Base-by-base conservation (phyloP, 1,284 basidiomycete genomes). In the Puccinia triticina region DNA sequence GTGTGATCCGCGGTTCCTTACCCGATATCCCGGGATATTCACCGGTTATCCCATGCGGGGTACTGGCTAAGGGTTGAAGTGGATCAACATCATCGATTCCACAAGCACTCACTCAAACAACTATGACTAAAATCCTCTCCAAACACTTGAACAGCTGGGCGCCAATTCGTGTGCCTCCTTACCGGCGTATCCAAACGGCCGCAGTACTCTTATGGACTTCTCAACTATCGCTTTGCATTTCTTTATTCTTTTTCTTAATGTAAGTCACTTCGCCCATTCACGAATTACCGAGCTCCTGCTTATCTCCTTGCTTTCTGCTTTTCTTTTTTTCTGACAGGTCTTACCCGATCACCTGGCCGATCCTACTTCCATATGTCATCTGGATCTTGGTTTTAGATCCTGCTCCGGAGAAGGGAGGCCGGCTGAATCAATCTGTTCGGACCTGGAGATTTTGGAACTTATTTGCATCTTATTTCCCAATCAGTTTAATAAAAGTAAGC, bases 121-220 rank as follows among this genome's bases (percentile, higher is more conserved):
- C 40, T 43, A 43, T 74, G 69, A 37, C 32, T 21, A 57, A 1
- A 14, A n/a, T 57, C 53, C 29, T 1, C 34, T 55, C 32, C 21
- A n/a, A 74, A 14, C 26, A 48, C 46, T 34, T 29, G 34, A 59
- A 55, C 55, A 86, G 84, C 53, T 86, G 85, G 66, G 85, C 85
- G 7, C 85, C 85, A 2, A 84, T 87, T 37, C 84, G 82, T 29
- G 84, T 94, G 84, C 93, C 93, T n/a, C 89, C 91, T 82, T 91
- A 91, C 86, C 90, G 95, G 83, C 90, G 95, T 84, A 87, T 96
- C 80, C 94, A 96, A 88, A 96, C 93, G 82, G 89, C 94, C 78
- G 92, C 91, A 29, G 96, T 99, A 59, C 92, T 95, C 16, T 85
- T 92, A 76, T 98, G 94, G 94, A 93, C 93, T 21, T 90, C 93